These are phyloP conservation scores for Starmerella kuoi DNA, from an alignment of 805 yeast species.

Conservation along the genomic window DNA sequence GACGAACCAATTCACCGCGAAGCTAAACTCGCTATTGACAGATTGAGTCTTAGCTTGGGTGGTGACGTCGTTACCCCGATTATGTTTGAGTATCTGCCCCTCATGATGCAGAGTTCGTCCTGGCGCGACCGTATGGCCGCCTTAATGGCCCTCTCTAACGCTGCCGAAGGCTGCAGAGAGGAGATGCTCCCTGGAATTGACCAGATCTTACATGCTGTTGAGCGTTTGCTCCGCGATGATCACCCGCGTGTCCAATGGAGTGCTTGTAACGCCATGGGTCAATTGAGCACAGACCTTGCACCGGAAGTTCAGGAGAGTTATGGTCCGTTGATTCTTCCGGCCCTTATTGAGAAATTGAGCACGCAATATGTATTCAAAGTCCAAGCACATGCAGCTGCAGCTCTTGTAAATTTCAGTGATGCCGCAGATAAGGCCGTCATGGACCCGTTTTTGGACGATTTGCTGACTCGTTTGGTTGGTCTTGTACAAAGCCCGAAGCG, in stretches of 20 bases:
- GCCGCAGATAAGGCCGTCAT: conserved; percentile 75
- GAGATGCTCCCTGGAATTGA: conserved; percentile 73
- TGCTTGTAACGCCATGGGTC: conserved; percentile 93
- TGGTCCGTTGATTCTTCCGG: conserved; percentile 72
- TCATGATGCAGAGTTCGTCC: conserved; percentile 57
- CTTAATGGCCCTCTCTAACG: conserved; percentile 88
- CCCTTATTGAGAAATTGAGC: conserved; percentile 68
- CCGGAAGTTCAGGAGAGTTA: conserved; percentile 72
- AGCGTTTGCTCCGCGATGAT: conserved; percentile 72
- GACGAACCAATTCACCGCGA: conserved; percentile 79
- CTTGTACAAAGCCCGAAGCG: conserved; percentile 75
- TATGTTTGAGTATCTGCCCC: conserved; percentile 73
- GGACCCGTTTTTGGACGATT: conserved; percentile 83
- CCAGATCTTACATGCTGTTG: conserved; percentile 65
- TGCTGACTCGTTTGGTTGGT: conserved; percentile 60
- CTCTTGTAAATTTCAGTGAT: conserved; percentile 88
- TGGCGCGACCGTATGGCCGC: conserved; percentile 98
- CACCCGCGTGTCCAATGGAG: conserved; percentile 96
- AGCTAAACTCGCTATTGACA: conserved; percentile 88
- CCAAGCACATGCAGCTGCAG: conserved; percentile 98
- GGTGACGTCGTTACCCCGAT: conserved; percentile 79
- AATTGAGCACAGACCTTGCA: conserved; percentile 92
- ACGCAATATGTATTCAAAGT: conserved; percentile 63
- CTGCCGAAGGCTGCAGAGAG: conserved; percentile 95
- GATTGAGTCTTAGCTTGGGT: conserved; percentile 71